These are phyloP conservation scores for Brassica carinata DNA, from an alignment of 345 rosid species.

Conservation along the genomic window DNA sequence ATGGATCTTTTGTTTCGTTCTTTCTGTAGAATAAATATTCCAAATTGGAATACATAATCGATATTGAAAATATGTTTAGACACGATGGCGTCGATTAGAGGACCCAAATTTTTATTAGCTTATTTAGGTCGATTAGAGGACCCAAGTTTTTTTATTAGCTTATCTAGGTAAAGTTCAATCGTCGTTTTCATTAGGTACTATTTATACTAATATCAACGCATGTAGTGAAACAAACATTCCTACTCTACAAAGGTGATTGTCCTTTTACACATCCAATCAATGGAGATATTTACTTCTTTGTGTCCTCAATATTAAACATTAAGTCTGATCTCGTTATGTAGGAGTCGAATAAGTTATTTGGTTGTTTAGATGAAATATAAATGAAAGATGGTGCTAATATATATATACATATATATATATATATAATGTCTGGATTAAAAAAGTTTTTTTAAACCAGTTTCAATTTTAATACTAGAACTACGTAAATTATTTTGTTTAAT, in stretches of 20 bases:
- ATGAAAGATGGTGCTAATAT: neutral
- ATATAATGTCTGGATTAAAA: neutral
- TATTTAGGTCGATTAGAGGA: too few relatives aligned
- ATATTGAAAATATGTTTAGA: too few relatives aligned
- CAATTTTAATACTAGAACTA: neutral
- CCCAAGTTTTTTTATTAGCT: neutral
- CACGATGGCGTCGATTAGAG: too few relatives aligned
- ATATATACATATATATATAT: too few relatives aligned
- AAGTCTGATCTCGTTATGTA: neutral
- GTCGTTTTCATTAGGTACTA: too few relatives aligned
- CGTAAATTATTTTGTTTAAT: neutral
- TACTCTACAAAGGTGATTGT: conserved; percentile 34
- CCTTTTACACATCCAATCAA: conserved; percentile 20
- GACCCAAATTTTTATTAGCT: too few relatives aligned
- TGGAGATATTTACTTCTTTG: conserved; percentile 17
- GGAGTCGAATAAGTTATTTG: neutral
- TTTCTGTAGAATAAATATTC: too few relatives aligned
- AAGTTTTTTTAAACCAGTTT: neutral
- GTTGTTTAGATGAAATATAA: neutral
- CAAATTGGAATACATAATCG: too few relatives aligned
- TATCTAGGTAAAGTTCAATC: too few relatives aligned
- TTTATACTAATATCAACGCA: neutral
- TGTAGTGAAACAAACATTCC: conserved; percentile 35
- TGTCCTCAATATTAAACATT: conserved; percentile 6
- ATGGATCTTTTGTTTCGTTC: too few relatives aligned